These are phyloP conservation scores for Drechslerella stenobrocha DNA, from an alignment of 2,329 filamentous ascomycete species.

Conservation along the genomic window DNA sequence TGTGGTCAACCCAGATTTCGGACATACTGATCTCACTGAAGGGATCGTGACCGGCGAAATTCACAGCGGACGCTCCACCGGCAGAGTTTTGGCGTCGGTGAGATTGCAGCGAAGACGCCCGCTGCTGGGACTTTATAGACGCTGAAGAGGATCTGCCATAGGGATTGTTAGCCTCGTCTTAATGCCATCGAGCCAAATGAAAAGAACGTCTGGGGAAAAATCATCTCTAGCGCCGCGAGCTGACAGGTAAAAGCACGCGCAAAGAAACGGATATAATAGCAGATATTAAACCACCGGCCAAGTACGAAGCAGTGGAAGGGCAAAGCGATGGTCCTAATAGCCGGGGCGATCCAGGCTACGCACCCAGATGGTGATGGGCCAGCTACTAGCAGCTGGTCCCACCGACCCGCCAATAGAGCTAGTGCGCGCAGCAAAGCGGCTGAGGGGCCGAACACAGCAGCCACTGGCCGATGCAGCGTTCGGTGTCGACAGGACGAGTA, in stretches of 20 bases:
- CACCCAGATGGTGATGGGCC: not conserved
- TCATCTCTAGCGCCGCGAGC: conserved; percentile 9
- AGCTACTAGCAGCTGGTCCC: too few relatives aligned
- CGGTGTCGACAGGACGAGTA: too few relatives aligned
- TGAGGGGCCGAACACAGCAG: conserved; percentile 1
- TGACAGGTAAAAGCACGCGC: conserved; percentile 8
- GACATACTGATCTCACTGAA: conserved; percentile 42
- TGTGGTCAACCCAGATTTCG: conserved; percentile 35
- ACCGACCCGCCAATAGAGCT: not conserved
- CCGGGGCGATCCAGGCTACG: conserved; percentile 8
- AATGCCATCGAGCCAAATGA: conserved; percentile 2
- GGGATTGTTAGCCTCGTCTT: not conserved
- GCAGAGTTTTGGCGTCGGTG: conserved; percentile 37
- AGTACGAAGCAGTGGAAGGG: conserved; percentile 1
- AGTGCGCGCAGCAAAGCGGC: not conserved
- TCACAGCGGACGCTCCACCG: conserved; percentile 34
- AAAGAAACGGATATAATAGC: conserved; percentile 9
- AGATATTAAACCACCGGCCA: conserved; percentile 1
- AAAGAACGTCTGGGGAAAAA: not conserved
- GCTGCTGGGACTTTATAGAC: conserved; percentile 30
- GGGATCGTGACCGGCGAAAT: conserved; percentile 28
- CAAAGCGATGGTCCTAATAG: not conserved
- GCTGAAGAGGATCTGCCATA: conserved; percentile 14
- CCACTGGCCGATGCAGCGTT: not conserved
- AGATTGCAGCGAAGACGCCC: conserved; percentile 36